Base-by-base conservation (phyloP, 2,329 filamentous ascomycete genomes). In the Fusarium solani-melongenae region DNA sequence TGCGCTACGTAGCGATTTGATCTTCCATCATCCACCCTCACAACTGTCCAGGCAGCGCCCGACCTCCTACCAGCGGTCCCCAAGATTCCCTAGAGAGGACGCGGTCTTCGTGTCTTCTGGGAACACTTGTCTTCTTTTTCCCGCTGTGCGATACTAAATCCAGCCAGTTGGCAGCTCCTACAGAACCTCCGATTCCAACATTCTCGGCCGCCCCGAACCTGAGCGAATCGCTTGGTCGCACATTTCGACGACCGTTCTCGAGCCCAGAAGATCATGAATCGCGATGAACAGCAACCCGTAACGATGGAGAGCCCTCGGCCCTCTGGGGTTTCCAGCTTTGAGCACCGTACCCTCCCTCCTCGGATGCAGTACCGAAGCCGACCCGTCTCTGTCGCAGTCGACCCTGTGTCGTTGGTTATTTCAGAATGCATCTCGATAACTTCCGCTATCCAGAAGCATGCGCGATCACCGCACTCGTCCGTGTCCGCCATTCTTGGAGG, bases 401-500 rank as follows among this genome's bases (percentile, higher is more conserved):
- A 98, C 79, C 95, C 95, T 2, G 92, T 98, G 66, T 95, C 95
- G 57, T 87, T 99, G 78, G 95, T 99, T 74, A 98, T 97, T 72
- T 98, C 96, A 83, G 96, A 99, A 91, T 99, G 96, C 83, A 98
- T 98, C 81, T 96, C 95, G 53, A 96, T 99, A 84, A 98, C 96
- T 15, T 98, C 96, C 71, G 95, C 95, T 70, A 98, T 99, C 89
- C 95, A 97, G 80, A 99, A 99, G 85, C 93, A 98, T 89, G 93
- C 95, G 73, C 93, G 96, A 74, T 98, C 96, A 88, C 94, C 95
- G 56, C 95, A 98, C 82, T 98, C 95, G 14, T 98, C 95, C 6
- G 96, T 99, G 51, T 95, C 96, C 39, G 96, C 96, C 62, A 99
- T 99, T 70, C 88, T 99, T 34, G 96, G 96, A 59, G 94, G 94